Conservation (phyloP, 2,329 filamentous ascomycete species). For the Pyricularia sp. region DNA sequence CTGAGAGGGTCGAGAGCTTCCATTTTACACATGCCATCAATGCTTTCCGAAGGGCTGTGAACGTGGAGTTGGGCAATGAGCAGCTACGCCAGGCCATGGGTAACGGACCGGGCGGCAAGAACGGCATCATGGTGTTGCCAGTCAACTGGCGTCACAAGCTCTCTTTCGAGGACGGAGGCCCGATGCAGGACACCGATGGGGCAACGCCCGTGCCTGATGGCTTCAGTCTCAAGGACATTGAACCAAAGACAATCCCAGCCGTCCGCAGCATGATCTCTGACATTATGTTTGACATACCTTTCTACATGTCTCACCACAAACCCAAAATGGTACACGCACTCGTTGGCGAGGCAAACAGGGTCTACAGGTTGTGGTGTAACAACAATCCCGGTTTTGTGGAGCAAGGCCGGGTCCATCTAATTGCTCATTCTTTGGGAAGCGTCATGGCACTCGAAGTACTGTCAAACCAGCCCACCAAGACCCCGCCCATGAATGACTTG, state of each 20-base stretch:
- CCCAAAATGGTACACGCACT: conserved; percentile 88
- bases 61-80: conserved; percentile 71
- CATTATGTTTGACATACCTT: conserved; percentile 97
- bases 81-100: neutral
- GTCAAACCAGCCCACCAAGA: conserved; percentile 72
- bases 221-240: conserved; percentile 73
- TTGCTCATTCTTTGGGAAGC: conserved; percentile 88
- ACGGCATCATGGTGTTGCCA: conserved; percentile 87
- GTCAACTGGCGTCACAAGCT: conserved; percentile 89
- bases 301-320: conserved; percentile 95
- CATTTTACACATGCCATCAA: conserved; percentile 97
- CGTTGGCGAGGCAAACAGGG: conserved; percentile 81
- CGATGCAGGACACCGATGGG: conserved; percentile 36
- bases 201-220: conserved; percentile 50
- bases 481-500: conserved; percentile 35
- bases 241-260: conserved; percentile 79
- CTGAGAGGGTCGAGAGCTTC: conserved; percentile 88
- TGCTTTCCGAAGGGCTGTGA: conserved; percentile 75
- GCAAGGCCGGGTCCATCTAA: conserved; percentile 77
- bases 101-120: conserved; percentile 20
- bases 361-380: conserved; percentile 90
- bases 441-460: conserved; percentile 92
- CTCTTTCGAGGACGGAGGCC: conserved; percentile 73
- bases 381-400: conserved; percentile 85
- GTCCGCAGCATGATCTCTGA: conserved; percentile 93